Percentiles rank a stretch among this genome's conserved stretches.
These are phyloP conservation scores for Aspergillus fumigatus DNA, from an alignment of 2,329 filamentous ascomycete species.

Conservation along the genomic window DNA sequence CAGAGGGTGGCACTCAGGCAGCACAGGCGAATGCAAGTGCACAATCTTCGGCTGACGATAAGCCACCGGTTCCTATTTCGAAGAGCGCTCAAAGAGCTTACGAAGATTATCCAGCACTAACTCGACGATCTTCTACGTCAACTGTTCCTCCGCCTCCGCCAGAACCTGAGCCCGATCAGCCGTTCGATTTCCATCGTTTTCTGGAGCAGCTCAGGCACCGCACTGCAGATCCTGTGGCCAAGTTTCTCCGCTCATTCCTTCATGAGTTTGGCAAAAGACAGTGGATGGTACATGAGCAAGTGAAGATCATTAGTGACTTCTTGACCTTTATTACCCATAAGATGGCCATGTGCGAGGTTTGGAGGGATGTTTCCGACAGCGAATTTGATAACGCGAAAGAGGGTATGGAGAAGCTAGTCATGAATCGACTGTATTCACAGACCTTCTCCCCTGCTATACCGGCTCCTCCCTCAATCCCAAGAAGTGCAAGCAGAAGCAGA, in stretches of 20 bases:
- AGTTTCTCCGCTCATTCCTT: slow-evolving; percentile 91
- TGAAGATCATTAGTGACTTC: slow-evolving; percentile 97
- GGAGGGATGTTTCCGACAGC: slow-evolving; percentile 89
- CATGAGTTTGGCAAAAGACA: slow-evolving; percentile 94
- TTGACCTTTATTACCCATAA: slow-evolving; percentile 95
- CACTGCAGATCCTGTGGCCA: slow-evolving; percentile 95
- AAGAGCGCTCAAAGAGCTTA: slow-evolving; percentile 22
- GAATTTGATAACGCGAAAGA: slow-evolving; percentile 98
- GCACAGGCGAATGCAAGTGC: slow-evolving; percentile 14
- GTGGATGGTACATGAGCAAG: slow-evolving; percentile 99
- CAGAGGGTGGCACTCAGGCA: slow-evolving; percentile 27
- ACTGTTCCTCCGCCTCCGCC: slow-evolving; percentile 57
- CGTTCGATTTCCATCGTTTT: slow-evolving; percentile 97
- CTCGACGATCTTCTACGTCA: slow-evolving; percentile 33
- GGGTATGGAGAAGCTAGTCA: slow-evolving; percentile 98
- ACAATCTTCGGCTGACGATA: slow-evolving; percentile 13
- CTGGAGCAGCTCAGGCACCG: slow-evolving; percentile 92
- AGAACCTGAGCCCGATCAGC: slow-evolving; percentile 76
- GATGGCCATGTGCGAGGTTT: slow-evolving; percentile 96
- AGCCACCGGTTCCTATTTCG: slow-evolving; percentile 21
- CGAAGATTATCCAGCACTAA: slow-evolving; percentile 23
- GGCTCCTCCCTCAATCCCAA: slow-evolving; percentile 64
- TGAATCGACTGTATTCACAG: slow-evolving; percentile 94
- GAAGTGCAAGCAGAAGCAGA: slow-evolving; percentile 58
- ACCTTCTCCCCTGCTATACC: slow-evolving; percentile 95